phyloP scores from a whole-genome alignment of 306 rosid species.

The Phaseolus lunatus region DNA sequence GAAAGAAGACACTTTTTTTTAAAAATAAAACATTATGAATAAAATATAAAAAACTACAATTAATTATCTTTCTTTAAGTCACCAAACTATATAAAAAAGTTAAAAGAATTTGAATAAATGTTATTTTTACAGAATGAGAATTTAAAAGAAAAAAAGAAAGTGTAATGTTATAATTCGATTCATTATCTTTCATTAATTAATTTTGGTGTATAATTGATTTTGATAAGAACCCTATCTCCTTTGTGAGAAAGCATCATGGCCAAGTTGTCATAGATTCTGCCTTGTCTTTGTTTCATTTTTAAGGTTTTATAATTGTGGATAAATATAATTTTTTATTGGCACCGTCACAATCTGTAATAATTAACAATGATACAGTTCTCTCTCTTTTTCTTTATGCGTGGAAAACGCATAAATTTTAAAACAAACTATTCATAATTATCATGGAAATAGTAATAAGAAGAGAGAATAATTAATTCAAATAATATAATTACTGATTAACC shows the following conservation, averaged over 20 bases:
- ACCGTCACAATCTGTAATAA: background rate
- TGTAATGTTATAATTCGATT: no score
- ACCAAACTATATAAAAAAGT: no score
- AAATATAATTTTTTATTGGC: background rate
- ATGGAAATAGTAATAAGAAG: background rate
- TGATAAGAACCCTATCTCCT: background rate
- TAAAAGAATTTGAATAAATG: no score
- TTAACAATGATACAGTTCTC: background rate
- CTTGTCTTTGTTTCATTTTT: background rate
- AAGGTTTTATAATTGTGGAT: background rate
- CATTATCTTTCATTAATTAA: no score
- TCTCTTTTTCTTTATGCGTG: background rate
- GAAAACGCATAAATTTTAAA: background rate
- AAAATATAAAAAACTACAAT: no score
- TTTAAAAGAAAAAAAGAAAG: no score
- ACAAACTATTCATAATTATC: background rate
- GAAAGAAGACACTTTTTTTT: no score
- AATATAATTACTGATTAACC: background rate
- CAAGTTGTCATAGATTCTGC: conserved; percentile 7
- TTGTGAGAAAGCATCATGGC: background rate
- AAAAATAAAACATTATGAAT: no score
- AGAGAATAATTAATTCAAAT: background rate
- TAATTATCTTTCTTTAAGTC: no score
- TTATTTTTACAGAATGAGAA: no score
- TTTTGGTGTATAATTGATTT: background rate